These are phyloP conservation scores for Fraxinus velutina DNA, from an alignment of 305 asterid genomes.

Conservation along the genomic window DNA sequence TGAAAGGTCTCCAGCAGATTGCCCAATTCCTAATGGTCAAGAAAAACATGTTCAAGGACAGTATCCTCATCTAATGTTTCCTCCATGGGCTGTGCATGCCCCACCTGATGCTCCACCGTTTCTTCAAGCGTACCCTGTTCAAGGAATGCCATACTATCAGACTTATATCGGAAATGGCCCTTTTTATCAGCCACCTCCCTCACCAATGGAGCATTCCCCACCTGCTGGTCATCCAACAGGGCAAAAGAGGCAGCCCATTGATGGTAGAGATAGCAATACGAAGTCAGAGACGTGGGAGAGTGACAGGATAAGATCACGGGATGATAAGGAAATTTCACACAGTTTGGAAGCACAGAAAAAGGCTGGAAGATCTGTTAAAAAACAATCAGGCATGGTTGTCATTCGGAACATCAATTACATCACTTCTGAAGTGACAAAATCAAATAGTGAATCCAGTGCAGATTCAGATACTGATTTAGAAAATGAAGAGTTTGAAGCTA, in stretches of 20 bases:
- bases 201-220: conserved; percentile 54
- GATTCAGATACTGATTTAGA: conserved; percentile 42
- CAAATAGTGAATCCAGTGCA: conserved; percentile 40
- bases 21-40: conserved; percentile 47
- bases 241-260: conserved; percentile 46
- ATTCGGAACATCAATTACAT: conserved; percentile 54
- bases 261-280: conserved; percentile 45
- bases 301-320: conserved; percentile 27
- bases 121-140: conserved; percentile 81
- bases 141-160: conserved; percentile 88
- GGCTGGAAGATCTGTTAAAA: conserved; percentile 43
- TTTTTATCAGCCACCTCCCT: conserved; percentile 61
- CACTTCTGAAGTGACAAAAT: conserved; percentile 40
- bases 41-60: conserved; percentile 69
- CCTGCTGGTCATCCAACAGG: conserved; percentile 40
- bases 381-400: conserved; percentile 47
- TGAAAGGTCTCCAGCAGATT: conserved; percentile 44
- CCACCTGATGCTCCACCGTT: conserved; percentile 59
- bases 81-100: conserved; percentile 76
- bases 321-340: conserved; percentile 45
- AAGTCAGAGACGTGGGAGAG: conserved; percentile 41
- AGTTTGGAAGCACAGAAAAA: conserved; percentile 35
- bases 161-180: conserved; percentile 59
- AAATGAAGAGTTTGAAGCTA: conserved; percentile 35
- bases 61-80: conserved; percentile 58